Percentiles rank a stretch among this genome's conserved stretches.
Conservation (phyloP, 2,329 filamentous ascomycete species). For the Neonectria coccinea region DNA sequence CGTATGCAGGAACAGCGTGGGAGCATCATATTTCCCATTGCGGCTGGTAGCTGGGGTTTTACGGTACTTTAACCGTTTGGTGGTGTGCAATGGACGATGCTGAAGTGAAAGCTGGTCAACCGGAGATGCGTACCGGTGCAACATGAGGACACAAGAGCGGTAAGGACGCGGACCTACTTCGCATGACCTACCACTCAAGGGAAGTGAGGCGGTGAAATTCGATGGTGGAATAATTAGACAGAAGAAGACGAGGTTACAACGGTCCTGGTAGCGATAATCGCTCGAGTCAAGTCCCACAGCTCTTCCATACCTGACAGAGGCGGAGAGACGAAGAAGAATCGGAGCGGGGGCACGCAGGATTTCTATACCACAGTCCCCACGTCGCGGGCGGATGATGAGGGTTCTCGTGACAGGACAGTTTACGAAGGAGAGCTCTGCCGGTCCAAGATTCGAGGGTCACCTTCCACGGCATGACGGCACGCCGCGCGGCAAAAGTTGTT, state of each 20-base stretch:
- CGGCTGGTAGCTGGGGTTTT: not conserved
- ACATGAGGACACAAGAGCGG: too few species aligned
- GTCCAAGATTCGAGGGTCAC: slow-evolving; percentile 4
- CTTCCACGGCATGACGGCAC: not conserved
- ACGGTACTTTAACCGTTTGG: not conserved
- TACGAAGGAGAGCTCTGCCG: not conserved
- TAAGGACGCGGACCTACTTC: too few species aligned
- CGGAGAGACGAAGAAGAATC: not conserved
- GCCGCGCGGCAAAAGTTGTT: not conserved
- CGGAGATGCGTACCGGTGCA: not conserved
- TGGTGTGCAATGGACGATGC: not conserved
- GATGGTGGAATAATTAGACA: too few species aligned
- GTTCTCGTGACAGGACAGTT: not conserved
- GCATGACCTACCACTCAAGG: too few species aligned
- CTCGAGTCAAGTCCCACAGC: too few species aligned
- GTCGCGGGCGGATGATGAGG: too few species aligned
- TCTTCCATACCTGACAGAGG: not conserved
- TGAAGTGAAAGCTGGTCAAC: not conserved
- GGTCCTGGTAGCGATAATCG: too few species aligned
- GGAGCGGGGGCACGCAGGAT: not conserved
- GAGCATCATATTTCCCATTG: not conserved
- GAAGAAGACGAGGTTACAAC: not conserved
- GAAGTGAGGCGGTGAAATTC: too few species aligned
- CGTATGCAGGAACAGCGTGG: not conserved
- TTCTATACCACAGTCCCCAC: not conserved